Conservation (phyloP, 2,329 filamentous ascomycete species). For the Alternaria sp. region DNA sequence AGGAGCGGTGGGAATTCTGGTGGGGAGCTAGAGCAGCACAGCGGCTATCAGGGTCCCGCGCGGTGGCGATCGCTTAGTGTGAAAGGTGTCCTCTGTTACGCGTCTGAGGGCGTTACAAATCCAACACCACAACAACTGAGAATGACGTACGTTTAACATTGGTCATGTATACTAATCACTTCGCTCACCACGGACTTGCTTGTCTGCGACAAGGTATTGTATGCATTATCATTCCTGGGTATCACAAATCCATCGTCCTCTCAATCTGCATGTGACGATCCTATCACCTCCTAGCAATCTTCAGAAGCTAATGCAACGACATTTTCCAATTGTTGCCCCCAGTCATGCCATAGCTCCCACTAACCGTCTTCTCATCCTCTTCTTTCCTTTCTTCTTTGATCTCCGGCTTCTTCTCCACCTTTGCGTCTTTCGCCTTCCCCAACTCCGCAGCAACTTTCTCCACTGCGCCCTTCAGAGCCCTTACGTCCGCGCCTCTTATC, state of each 20-base stretch:
- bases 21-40: constrained; percentile 24
- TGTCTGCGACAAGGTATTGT: background rate
- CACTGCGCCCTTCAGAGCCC: constrained; percentile 36
- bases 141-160: constrained; percentile 1
- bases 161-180: background rate
- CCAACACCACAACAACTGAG: constrained; percentile 15
- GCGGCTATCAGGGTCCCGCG: constrained; percentile 28
- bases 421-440: constrained; percentile 11
- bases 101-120: constrained; percentile 37
- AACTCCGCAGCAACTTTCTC: constrained; percentile 31
- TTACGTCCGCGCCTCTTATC: constrained; percentile 42
- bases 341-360: constrained; percentile 48
- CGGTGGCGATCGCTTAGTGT: constrained; percentile 39
- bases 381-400: constrained; percentile 10
- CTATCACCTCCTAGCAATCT: background rate
- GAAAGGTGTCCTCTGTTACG: constrained; percentile 41
- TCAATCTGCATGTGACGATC: background rate
- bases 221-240: background rate
- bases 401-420: constrained; percentile 14
- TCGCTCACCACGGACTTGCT: background rate
- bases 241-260: background rate
- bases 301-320: constrained; percentile 26
- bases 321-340: constrained; percentile 41
- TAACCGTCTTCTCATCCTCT: constrained; percentile 42
- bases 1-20: constrained; percentile 23